Base-by-base conservation (phyloP, 805 yeast species). In the Teunomyces tritomae region DNA sequence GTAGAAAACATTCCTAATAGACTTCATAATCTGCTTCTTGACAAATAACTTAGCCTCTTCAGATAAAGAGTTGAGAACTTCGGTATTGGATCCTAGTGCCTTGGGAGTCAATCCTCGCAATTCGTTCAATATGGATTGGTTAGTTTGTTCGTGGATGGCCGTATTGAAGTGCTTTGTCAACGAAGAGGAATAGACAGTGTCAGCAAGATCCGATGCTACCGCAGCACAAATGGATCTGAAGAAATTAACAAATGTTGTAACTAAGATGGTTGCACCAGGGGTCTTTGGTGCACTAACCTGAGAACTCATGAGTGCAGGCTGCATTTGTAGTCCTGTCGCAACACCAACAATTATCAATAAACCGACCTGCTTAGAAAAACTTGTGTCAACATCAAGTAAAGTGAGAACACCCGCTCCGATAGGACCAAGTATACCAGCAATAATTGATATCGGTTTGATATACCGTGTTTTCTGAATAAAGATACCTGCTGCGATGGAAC, bases 281-380 rank as follows among this genome's bases (percentile, higher is more conserved):
- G 67, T 58, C 49, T 78, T 76, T 28, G 84, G 83, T 8, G 81
- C 80, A 20, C 70, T 63, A 7, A 80, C 59, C 54, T 80, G 83
- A 1, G 77, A 67, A 1, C 74, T 58, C 27, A 78, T 55, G 44
- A 77, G 62, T n/a, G 70, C 54, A 1, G 79, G 63, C 57, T 79
- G 84, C 58, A 78, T 63, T 45, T 63, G 65, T 13, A 76, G 28
- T 2, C 86, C 87, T 36, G 72, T 59, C 0, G 77, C 68, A 4
- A 73, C 62, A 24, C 86, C 86, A 8, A 65, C 57, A 5, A 77
- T 54, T 26, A 79, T 73, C 46, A 77, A 70, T 32, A 70, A 63
- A 0, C 83, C 80, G 45, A 80, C 71, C 47, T 73, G 67, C 26
- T 59, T 44, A 0, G 73, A 57, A 2, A 54, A 49, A 4, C 66